Percentiles rank a stretch among this genome's conserved stretches.
phyloP scores from a whole-genome alignment of 2,329 filamentous ascomycete genomes.

The Botrytis pseudocinerea region DNA sequence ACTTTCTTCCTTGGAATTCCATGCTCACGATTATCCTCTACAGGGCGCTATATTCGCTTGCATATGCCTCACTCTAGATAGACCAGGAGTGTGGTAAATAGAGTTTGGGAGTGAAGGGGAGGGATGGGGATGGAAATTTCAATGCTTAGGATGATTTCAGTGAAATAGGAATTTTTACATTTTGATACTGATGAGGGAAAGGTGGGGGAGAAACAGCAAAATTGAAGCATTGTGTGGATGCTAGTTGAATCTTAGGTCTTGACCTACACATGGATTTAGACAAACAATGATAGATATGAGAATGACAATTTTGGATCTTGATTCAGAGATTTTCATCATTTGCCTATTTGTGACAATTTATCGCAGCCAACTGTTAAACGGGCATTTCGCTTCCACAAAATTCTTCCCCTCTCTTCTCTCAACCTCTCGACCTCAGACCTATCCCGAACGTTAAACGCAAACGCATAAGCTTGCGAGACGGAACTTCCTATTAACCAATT shows the following conservation, averaged over 20 bases:
- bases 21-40: slow-evolving; percentile 7
- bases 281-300: slow-evolving; percentile 9
- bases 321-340: background rate
- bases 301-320: background rate
- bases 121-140: background rate
- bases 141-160: slow-evolving; percentile 7
- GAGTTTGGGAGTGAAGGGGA: background rate
- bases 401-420: background rate
- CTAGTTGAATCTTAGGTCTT: background rate
- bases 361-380: background rate
- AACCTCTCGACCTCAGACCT: background rate
- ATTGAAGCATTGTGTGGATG: background rate
- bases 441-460: background rate
- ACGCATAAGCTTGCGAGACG: background rate
- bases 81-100: background rate
- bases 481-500: background rate
- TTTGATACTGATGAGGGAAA: background rate
- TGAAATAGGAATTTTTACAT: slow-evolving; percentile 2
- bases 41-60: slow-evolving; percentile 12
- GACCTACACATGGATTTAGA: background rate
- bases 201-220: background rate
- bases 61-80: slow-evolving; percentile 3
- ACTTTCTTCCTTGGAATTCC: slow-evolving; percentile 8
- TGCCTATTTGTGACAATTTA: background rate
- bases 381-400: background rate